phyloP scores from a whole-genome alignment of 352 stramenopile genomes.

The Globisporangium yorkense region DNA sequence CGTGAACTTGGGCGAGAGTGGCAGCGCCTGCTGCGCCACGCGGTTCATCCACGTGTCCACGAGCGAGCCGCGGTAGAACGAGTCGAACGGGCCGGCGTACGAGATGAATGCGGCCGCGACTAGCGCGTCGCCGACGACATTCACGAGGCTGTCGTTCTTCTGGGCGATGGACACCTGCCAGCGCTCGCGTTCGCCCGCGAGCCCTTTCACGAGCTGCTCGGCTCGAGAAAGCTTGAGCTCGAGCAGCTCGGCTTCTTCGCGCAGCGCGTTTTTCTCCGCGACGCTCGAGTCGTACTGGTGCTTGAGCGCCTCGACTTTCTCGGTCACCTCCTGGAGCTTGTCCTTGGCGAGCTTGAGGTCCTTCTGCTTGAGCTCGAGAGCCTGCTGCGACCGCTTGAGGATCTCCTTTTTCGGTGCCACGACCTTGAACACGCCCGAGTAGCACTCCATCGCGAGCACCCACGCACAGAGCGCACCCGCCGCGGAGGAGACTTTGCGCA shows the following conservation, averaged over 20 bases:
- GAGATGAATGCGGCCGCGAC: slow-evolving; percentile 93
- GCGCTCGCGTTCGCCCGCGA: slow-evolving; percentile 91
- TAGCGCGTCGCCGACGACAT: slow-evolving; percentile 90
- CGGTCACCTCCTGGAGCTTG: slow-evolving; percentile 87
- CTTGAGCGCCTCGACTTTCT: slow-evolving; percentile 90
- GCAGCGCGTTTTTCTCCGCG: slow-evolving; percentile 91
- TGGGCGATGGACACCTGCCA: slow-evolving; percentile 90
- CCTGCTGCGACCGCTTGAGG: slow-evolving; percentile 82
- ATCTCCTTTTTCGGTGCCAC: slow-evolving; percentile 89
- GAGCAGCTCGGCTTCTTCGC: slow-evolving; percentile 89
- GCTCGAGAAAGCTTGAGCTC: slow-evolving; percentile 91
- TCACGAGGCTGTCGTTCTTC: slow-evolving; percentile 85
- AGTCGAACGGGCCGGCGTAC: slow-evolving; percentile 94
- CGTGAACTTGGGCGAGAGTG: slow-evolving; percentile 83
- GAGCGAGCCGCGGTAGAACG: slow-evolving; percentile 81
- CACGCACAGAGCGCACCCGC: slow-evolving; percentile 88
- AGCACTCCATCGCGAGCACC: slow-evolving; percentile 91
- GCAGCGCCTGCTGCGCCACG: slow-evolving; percentile 80
- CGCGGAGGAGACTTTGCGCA: slow-evolving; percentile 86
- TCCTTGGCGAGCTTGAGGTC: slow-evolving; percentile 86
- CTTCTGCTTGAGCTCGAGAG: slow-evolving; percentile 83
- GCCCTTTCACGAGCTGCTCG: slow-evolving; percentile 91
- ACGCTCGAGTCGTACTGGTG: slow-evolving; percentile 90
- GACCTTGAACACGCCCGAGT: slow-evolving; percentile 82
- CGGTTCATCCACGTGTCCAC: slow-evolving; percentile 88